Base-by-base conservation (phyloP, 1,284 basidiomycete species). In the Marasmius oreades region DNA sequence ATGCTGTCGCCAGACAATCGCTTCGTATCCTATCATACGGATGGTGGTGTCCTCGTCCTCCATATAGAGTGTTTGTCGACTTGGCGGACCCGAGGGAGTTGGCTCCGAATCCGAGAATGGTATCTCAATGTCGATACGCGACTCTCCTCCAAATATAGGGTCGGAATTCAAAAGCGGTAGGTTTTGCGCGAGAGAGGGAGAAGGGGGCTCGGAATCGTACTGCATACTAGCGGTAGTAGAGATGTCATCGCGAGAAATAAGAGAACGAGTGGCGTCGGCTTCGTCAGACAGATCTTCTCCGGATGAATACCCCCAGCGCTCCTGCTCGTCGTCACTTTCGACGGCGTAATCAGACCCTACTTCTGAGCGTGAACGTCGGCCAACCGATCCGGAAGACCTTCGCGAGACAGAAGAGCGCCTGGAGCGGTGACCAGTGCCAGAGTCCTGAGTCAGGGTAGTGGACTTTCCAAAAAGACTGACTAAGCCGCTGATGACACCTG, bases 1-100 rank as follows among this genome's bases (percentile, higher is more conserved):
- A 67, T 79, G 75, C 51, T 82, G 78, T 52, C 88, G 84, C 77
- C 84, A 84, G 6, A 66, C 66, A 44, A 90, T 76, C 5, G 84
- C 81, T 64, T 90, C 86, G 67, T 94, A 96, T n/a, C 95, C 95
- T 16, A 93, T 83, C 66, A 99, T 90, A 6, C 93, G 86, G 55
- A 99, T 82, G 14, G 88, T 88, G 43, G 84, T 82, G 66, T 99
- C 97, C 70, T 99, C 97, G 65, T 99, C 97, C 3, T 86, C 77
- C 24, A 99, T 80, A 66, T 95, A 86, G 37, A 99, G 80, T 2
- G 86, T 90, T 72, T 99, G 97, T 57, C 93, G 77, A 66, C 86
- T 92, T 3, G 90, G 90, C 22, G 86, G 85, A 5, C 90, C 90
- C 7, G 80, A 78, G 8, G 88, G 88, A 7, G 89, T 88, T 16